Base-by-base conservation (phyloP, 164 flowering plant species). In the Cinnamomum chago region DNA sequence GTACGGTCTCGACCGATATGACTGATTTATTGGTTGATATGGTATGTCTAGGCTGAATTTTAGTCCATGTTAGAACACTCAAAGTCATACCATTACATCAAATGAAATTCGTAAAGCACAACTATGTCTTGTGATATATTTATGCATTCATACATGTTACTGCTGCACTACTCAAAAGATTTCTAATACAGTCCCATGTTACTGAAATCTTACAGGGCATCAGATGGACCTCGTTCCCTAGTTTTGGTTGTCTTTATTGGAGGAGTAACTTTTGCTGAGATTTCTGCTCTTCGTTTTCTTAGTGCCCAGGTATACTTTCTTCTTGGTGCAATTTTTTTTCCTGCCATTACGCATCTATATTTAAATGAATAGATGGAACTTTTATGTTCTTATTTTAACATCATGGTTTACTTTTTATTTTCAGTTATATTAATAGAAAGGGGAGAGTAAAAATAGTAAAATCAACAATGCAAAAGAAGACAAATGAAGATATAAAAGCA, bases 191-290 rank as follows among this genome's bases (percentile, higher is more conserved):
- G 67, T 22, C 5, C 27, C 35, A 67, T 30, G n/a, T 67, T 67
- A 28, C 28, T 67, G 13, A 66, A 62, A 35, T 25, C 6, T 65
- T 71, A 22, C 88, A 91, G 94, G 79, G 84, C 85, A 67, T 83
- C 81, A 78, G 89, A 86, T 86, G 98, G 95, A 67, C 90, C 93
- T 72, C 95, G 98, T 64, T 88, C 97, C 40, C 73, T 94, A 11
- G 97, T 92, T n/a, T 85, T 94, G 72, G 97, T 94, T 75, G 97
- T 96, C 58, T 96, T 96, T 81, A 74, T 96, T 79, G 99, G 99
- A 70, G 99, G 99, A 47, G 93, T 96, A 60, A 96, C 99, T 68
- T 94, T 89, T 88, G 98, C 99, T 3, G 99, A 96, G 84, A 89
- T 96, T 66, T 85, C 99, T 79, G 98, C 99, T 27, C 93, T 96